phyloP scores from a whole-genome alignment of 345 rosid species.

The Camelina sativa region DNA sequence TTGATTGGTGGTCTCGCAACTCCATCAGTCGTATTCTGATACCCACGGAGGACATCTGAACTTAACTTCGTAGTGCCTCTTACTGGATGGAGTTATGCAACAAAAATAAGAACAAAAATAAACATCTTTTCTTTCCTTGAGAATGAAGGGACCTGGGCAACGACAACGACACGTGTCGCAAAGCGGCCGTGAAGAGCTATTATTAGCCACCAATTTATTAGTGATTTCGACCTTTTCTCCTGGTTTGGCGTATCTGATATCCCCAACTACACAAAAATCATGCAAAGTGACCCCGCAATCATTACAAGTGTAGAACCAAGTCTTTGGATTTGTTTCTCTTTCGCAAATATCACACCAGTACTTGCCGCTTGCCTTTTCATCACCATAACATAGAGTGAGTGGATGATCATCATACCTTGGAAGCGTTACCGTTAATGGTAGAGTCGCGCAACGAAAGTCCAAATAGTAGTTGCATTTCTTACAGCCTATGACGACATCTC shows the following conservation, averaged over 20 bases:
- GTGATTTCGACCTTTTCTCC: background rate
- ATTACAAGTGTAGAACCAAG: constrained; percentile 13
- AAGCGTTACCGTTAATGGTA: background rate
- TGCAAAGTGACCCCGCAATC: background rate
- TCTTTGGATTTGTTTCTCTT: constrained; percentile 2
- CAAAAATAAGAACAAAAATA: too few species aligned
- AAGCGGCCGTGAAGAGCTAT: background rate
- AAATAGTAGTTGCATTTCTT: background rate
- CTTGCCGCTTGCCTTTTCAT: background rate
- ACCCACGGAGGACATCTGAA: too few species aligned
- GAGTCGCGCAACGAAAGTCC: background rate
- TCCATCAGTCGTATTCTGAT: too few species aligned
- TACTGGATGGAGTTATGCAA: too few species aligned
- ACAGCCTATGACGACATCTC: background rate
- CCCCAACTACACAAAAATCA: background rate
- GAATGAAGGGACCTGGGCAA: constrained; percentile 10
- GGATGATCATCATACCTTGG: background rate
- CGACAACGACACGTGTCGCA: background rate
- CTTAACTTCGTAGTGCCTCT: too few species aligned
- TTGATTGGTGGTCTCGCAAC: too few species aligned
- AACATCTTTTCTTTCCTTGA: background rate
- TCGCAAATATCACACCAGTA: constrained; percentile 34
- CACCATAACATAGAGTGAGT: constrained; percentile 26
- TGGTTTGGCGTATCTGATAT: background rate
- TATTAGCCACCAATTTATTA: background rate